Evolutionary conservation across 225 moss, liverwort and hornwort species (phyloP).

Genomic region (Rhytidiadelphus loreus): DNA sequence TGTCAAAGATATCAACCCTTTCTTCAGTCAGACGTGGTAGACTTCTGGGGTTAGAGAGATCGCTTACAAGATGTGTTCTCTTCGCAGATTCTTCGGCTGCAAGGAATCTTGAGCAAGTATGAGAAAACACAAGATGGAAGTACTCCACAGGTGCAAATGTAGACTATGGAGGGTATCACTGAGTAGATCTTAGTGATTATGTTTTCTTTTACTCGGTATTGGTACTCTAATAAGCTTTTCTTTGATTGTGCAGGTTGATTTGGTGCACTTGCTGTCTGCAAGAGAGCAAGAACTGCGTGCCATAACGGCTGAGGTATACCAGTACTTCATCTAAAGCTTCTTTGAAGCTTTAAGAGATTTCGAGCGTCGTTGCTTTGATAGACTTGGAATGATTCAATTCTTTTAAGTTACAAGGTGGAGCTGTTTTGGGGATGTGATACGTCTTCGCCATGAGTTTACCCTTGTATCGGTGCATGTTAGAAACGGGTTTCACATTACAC

Average conservation of each 20-base stretch:
- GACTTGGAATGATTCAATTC: background rate
- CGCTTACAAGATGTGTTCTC: background rate
- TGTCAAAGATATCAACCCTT: background rate
- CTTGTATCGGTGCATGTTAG: background rate
- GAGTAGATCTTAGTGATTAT: background rate
- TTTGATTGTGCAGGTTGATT: conserved; percentile 57
- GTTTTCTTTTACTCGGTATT: background rate
- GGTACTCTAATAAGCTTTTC: background rate
- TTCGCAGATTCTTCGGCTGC: conserved; percentile 48
- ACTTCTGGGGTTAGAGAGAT: background rate
- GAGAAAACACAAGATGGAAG: conserved; percentile 43
- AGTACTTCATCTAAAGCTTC: background rate
- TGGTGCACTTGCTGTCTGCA: conserved; percentile 76
- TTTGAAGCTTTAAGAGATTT: background rate
- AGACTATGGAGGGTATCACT: background rate
- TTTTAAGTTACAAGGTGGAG: background rate
- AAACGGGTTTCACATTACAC: background rate
- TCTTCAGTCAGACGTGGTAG: background rate
- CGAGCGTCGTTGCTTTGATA: background rate
- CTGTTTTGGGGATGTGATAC: background rate
- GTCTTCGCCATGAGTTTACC: background rate
- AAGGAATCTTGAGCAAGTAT: conserved; percentile 40
- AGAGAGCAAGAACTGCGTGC: conserved; percentile 98
- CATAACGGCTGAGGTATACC: conserved; percentile 74
- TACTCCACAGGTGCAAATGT: conserved; percentile 36